These are phyloP conservation scores for Udeniomyces megalosporus DNA, from an alignment of 768 basidiomycete species.

Conservation along the genomic window DNA sequence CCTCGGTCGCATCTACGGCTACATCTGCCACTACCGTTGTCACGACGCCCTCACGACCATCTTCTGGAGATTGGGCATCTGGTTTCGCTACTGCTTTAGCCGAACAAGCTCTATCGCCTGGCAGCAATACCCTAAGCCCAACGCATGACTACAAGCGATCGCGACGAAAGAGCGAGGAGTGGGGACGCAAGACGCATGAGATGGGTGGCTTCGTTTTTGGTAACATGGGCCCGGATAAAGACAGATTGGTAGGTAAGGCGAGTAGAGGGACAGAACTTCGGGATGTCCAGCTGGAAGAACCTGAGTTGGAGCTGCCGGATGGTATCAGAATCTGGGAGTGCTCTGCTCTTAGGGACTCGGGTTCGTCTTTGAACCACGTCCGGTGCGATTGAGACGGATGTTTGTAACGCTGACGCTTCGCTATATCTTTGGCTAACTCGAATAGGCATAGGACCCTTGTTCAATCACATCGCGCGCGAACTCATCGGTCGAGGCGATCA, in stretches of 20 bases:
- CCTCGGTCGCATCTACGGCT: no score
- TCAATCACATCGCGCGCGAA: slow-evolving; percentile 58
- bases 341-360: slow-evolving; percentile 65
- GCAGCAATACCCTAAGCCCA: no score
- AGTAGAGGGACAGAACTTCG: no score
- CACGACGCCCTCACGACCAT: no score
- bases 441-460: slow-evolving; percentile 62
- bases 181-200: neutral
- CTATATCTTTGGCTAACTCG: slow-evolving; percentile 1
- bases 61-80: no score
- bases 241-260: no score
- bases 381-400: neutral
- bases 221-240: neutral
- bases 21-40: slow-evolving; percentile 18
- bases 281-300: no score
- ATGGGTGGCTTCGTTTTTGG: neutral
- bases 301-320: slow-evolving; percentile 21
- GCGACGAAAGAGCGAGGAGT: slow-evolving; percentile 14
- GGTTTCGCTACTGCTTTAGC: no score
- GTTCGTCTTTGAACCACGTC: slow-evolving; percentile 34
- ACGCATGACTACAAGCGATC: neutral
- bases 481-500: slow-evolving; percentile 62
- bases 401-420: neutral
- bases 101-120: no score
- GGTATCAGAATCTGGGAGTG: slow-evolving; percentile 55